A percentile compares a stretch with the other conserved stretches of the same genome.
Evolutionary conservation across 2,329 filamentous ascomycete species (phyloP).

Genomic region (Celoporthe dispersa): DNA sequence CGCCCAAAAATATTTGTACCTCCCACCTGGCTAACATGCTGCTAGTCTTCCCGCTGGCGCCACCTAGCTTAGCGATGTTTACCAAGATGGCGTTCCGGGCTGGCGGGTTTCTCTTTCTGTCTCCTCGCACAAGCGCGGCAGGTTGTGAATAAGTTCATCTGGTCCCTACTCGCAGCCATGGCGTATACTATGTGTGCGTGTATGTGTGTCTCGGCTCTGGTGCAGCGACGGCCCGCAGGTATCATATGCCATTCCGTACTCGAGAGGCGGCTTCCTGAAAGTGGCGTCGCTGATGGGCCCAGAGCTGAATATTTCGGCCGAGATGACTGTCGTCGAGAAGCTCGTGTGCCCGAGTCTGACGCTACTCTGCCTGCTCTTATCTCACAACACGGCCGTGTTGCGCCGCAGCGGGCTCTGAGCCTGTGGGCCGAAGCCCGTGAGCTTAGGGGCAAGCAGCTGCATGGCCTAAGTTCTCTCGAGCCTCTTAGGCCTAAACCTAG

Average conservation of each 20-base stretch:
- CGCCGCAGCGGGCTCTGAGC: slow-evolving; percentile 14
- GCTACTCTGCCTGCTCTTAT: neutral
- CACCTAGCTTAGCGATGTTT: neutral
- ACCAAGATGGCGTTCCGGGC: neutral
- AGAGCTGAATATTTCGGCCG: too few relatives aligned
- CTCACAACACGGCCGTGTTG: neutral
- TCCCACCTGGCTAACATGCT: slow-evolving; percentile 7
- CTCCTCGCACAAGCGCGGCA: neutral
- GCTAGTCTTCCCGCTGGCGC: slow-evolving; percentile 10
- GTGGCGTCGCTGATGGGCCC: neutral
- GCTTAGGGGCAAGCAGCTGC: slow-evolving; percentile 22
- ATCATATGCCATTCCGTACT: neutral
- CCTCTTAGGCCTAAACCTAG: slow-evolving; percentile 10
- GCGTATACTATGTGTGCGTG: neutral
- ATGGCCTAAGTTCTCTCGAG: slow-evolving; percentile 5
- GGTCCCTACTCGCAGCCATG: neutral
- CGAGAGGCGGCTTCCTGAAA: neutral
- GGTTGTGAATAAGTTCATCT: neutral
- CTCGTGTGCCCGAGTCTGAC: neutral
- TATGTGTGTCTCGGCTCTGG: neutral
- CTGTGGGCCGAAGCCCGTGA: neutral
- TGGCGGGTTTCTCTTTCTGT: neutral
- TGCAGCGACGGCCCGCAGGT: neutral
- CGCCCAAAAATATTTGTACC: neutral
- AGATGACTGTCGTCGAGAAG: neutral